A percentile compares a stretch with the other conserved stretches of the same genome.
Evolutionary conservation across 192 early-diverging fungal species (phyloP).

Genomic region (Backusella liffmaniae): DNA sequence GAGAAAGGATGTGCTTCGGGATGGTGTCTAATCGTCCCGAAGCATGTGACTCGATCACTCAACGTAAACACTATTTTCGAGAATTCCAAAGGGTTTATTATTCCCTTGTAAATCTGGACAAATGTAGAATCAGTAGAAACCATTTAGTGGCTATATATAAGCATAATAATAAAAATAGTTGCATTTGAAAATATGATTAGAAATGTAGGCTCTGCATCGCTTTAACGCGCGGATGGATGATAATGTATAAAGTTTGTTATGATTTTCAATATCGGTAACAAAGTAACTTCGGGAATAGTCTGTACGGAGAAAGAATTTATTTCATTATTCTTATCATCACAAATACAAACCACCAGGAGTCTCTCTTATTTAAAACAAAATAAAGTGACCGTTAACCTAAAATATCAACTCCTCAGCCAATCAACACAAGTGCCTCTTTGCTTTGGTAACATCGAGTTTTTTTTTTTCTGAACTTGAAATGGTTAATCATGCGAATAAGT

Average conservation of each 20-base stretch:
- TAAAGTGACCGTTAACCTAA: neutral
- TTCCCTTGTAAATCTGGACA: neutral
- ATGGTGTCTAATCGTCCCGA: neutral
- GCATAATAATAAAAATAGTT: neutral
- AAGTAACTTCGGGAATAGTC: neutral
- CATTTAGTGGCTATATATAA: neutral
- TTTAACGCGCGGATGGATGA: neutral
- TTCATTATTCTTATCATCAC: constrained; percentile 3
- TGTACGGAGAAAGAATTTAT: neutral
- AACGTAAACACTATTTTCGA: neutral
- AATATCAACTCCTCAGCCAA: neutral
- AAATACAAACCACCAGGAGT: neutral
- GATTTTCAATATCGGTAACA: constrained; percentile 1
- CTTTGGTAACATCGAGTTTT: neutral
- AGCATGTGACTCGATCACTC: constrained; percentile 8
- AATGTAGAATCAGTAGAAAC: neutral
- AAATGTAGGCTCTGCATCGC: neutral
- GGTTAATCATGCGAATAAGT: too few species aligned
- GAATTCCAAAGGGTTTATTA: neutral
- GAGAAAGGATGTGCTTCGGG: constrained; percentile 3
- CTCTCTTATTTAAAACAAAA: neutral
- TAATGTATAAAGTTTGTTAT: neutral
- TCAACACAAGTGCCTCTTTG: too few species aligned
- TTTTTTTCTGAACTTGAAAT: neutral
- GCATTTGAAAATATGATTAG: neutral